phyloP scores from a whole-genome alignment of 345 rosid genomes.

The Rhodomyrtus tomentosa region DNA sequence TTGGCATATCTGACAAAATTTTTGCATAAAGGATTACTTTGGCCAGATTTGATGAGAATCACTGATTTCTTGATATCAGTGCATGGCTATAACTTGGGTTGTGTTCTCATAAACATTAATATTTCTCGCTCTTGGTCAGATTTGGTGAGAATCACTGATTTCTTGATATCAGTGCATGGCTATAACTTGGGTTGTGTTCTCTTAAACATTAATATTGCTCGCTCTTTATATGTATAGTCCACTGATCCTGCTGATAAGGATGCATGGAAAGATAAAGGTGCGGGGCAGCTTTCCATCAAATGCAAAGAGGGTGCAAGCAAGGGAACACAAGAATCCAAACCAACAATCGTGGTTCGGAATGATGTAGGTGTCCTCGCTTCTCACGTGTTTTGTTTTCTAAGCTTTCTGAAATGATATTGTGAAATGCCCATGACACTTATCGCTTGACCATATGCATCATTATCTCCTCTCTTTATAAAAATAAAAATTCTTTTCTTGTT shows the following conservation, averaged over 20 bases:
- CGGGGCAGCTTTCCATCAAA: conserved; percentile 82
- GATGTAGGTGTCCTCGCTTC: conserved; percentile 43
- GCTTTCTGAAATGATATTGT: background rate
- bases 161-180: background rate
- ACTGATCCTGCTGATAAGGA: conserved; percentile 70
- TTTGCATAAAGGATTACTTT: background rate
- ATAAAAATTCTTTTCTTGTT: background rate
- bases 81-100: background rate
- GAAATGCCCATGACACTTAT: background rate
- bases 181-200: background rate
- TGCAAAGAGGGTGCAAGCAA: conserved; percentile 75
- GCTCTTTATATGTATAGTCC: conserved; percentile 34
- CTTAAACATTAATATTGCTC: background rate
- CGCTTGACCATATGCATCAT: background rate
- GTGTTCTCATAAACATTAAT: background rate
- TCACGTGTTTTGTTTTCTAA: background rate
- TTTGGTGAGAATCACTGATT: background rate
- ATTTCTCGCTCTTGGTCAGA: background rate
- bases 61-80: background rate
- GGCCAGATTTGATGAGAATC: background rate
- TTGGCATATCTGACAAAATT: background rate
- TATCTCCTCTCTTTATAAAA: background rate
- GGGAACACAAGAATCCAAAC: conserved; percentile 85
- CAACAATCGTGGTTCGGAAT: conserved; percentile 73
- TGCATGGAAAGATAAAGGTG: conserved; percentile 93